Evolutionary conservation across 495 filamentous ascomycete genomes (phyloP), one percentile per base, ranked within the genome.

Genomic region (Lentithecium fluviatile): DNA sequence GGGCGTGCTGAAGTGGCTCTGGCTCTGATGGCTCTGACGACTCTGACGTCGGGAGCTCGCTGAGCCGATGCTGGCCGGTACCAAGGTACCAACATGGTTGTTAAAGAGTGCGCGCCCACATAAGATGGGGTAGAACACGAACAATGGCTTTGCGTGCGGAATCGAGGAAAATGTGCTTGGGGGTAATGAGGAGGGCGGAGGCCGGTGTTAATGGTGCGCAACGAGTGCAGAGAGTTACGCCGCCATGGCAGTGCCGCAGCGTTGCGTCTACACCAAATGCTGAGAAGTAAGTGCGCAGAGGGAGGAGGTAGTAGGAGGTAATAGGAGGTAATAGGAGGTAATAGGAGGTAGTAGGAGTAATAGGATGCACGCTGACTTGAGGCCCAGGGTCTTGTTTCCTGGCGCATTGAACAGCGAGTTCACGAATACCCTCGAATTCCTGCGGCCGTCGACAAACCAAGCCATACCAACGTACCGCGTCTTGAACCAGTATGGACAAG

Each of bases 331-430:
- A n/a, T n/a, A n/a, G n/a, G n/a, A n/a, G n/a, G n/a, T n/a, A n/a
- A n/a, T n/a, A n/a, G n/a, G n/a, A n/a, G n/a, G n/a, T n/a, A n/a
- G n/a, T n/a, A n/a, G n/a, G 2, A 29, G 29, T 6, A 6, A 43
- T 2, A 40, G 20, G 17, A 13, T 19, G 17, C 25, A 43, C 10
- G 62, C 60, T 58, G 32, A 68, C 17, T 37, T 26, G 2, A 24
- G 36, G 5, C 2, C 0, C 62, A 88, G 85, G 64, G 90, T 98
- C 42, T 85, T 86, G 36, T 99, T 99, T 64, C 94, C 94, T 0
- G 94, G 94, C n/a, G 95, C 95, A 0, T 81, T 99, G 25, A 89
- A 95, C 73, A 94, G 88, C 74, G 88, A 89, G 56, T 97, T 99
- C 73, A 95, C 88, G 3, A 85, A 83, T 60, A 75, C 81, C 5